Evolutionary conservation across 495 filamentous ascomycete genomes (phyloP).

Genomic region (Friedmanniomyces simplex): DNA sequence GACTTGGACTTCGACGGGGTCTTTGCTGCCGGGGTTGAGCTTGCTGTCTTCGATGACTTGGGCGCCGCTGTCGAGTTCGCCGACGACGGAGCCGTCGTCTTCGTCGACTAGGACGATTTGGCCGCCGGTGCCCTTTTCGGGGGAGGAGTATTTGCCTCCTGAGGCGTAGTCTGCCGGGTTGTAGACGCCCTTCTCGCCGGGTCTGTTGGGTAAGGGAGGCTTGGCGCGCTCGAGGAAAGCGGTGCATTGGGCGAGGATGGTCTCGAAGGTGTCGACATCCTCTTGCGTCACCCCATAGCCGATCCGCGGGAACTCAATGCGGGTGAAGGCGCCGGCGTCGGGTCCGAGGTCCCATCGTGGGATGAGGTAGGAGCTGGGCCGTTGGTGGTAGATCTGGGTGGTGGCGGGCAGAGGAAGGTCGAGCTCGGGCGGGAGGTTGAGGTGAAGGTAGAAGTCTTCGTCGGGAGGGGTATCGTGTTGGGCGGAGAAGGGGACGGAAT

Average conservation of each 20-base stretch:
- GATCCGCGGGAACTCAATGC: slow-evolving; percentile 73
- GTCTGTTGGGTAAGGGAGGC: slow-evolving; percentile 47
- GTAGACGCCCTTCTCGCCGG: slow-evolving; percentile 43
- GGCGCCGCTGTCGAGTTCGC: slow-evolving; percentile 76
- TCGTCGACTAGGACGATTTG: slow-evolving; percentile 93
- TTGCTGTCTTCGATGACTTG: slow-evolving; percentile 62
- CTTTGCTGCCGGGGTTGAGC: slow-evolving; percentile 78
- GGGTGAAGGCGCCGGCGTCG: slow-evolving; percentile 77
- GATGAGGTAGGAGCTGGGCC: slow-evolving; percentile 78
- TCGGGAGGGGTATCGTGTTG: slow-evolving; percentile 52
- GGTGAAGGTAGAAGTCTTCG: slow-evolving; percentile 91
- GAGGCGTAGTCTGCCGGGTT: slow-evolving; percentile 71
- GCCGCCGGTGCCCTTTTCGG: slow-evolving; percentile 35
- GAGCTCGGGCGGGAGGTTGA: slow-evolving; percentile 86
- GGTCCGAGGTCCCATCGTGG: slow-evolving; percentile 85
- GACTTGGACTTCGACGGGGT: slow-evolving; percentile 83
- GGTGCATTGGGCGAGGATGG: slow-evolving; percentile 89
- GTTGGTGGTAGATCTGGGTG: slow-evolving; percentile 91
- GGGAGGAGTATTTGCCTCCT: slow-evolving; percentile 60
- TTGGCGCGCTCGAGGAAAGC: slow-evolving; percentile 68
- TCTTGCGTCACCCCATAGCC: slow-evolving; percentile 69
- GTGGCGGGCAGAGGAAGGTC: slow-evolving; percentile 84
- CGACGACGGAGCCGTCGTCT: slow-evolving; percentile 86
- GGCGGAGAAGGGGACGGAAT: slow-evolving; percentile 49
- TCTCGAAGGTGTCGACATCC: slow-evolving; percentile 92